Evolutionary conservation across 2,329 filamentous ascomycete species (phyloP), one percentile per base, ranked within the genome.

Genomic region (Colletotrichum paranaense): DNA sequence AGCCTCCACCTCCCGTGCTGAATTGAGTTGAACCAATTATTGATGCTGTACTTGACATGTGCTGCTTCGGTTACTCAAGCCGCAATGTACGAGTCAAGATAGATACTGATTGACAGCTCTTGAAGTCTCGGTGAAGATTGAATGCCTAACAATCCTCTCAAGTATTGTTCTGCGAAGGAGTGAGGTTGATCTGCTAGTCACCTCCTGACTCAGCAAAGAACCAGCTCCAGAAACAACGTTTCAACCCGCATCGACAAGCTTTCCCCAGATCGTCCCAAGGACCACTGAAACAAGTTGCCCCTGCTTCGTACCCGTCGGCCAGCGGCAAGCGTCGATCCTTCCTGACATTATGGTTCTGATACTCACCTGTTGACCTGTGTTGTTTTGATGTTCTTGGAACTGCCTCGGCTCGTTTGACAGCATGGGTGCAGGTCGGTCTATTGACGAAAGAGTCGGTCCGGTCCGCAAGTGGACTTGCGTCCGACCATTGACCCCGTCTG

Each of bases 231-330:
- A 28, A 55, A 55, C 46, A 65, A 65, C 62, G 62, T 65, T 65
- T 65, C 62, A 42, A 65, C 49, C 28, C 28, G 30, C 49, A 65
- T 56, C 30, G 52, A 9, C 49, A 56, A 56, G 52, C 62, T 30
- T 28, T 42, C 52, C 52, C 52, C 59, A 9, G 38, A 63, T 42
- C 42, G 42, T 63, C 26, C 26, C 60, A 46, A n/a, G 24, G 22
- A 5, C 14, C 11, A 7, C 32, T 28, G 32, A 49, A 62, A n/a
- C 19, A 28, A 22, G 16, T n/a, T n/a, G 58, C 22, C 57, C 57
- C 19, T 59, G 26, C 57, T 16, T 38, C 32, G 24, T 24, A 59
- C n/a, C 55, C 28, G 55, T 28, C 28, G 16, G 55, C 53, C 19
- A 28, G 53, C 26, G 11, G 53, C 53, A 28, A 30, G 19, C 28